Percentiles rank a stretch among this genome's conserved stretches.
phyloP scores from a whole-genome alignment of 192 early-diverging fungal genomes.

The Cetraspora pellucida region DNA sequence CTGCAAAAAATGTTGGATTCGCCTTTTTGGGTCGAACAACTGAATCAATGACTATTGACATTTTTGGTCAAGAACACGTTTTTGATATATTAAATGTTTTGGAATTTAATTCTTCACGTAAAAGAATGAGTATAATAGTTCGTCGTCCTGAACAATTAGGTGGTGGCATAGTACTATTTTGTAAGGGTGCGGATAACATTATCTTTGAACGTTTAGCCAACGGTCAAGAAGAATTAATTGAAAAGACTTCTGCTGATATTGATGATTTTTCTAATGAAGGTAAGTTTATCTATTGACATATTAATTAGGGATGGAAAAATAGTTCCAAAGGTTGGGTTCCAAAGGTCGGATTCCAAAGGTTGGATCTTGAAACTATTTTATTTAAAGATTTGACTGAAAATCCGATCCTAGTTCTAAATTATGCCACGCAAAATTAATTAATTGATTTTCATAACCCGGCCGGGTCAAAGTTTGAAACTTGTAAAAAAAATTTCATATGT shows the following conservation, averaged over 20 bases:
- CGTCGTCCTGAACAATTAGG: constrained; percentile 69
- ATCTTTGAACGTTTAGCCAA: constrained; percentile 79
- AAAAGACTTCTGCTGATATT: constrained; percentile 66
- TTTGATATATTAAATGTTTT: constrained; percentile 87
- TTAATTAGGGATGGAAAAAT: no score
- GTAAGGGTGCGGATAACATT: constrained; percentile 96
- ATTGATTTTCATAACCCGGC: no score
- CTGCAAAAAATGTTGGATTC: constrained; percentile 79
- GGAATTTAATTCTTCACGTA: constrained; percentile 95
- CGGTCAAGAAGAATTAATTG: constrained; percentile 53
- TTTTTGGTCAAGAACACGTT: constrained; percentile 64
- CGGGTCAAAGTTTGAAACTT: no score
- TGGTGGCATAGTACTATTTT: constrained; percentile 85
- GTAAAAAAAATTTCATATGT: no score
- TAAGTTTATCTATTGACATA: not conserved
- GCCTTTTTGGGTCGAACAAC: constrained; percentile 60
- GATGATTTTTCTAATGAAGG: constrained; percentile 73
- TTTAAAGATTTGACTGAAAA: no score
- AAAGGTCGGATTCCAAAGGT: no score
- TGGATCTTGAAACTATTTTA: no score
- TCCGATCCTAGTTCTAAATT: no score
- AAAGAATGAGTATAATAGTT: constrained; percentile 91
- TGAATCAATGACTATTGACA: constrained; percentile 56
- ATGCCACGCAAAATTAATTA: no score
- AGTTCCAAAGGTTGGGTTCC: no score